Evolutionary conservation across 208 protist genomes (phyloP), one percentile per base, ranked within the genome.

Genomic region (Herpetomonas tarakana): DNA sequence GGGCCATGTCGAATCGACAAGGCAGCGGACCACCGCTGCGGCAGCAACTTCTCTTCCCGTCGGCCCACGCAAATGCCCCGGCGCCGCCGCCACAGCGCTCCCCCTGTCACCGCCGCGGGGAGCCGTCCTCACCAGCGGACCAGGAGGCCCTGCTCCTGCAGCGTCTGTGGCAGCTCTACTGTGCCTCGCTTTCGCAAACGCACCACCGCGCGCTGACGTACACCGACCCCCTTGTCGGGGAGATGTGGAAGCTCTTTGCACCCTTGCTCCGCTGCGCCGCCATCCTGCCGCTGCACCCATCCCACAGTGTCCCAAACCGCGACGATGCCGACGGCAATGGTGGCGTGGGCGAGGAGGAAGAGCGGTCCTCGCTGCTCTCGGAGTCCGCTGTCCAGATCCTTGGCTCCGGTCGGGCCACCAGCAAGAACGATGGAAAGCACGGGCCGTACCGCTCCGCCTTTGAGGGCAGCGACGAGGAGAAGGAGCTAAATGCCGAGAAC

Each of bases 211-310:
- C 61, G 25, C 52, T 66, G 59, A 64, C 27, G 11, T 86, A 86
- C 74, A 82, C 64, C 4, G 86, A 93, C 27, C 52, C 68, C 18
- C 66, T 86, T 31, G 82, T 93, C 18, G 60, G 74, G 39, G 70
- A 83, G 50, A 78, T 93, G 75, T 93, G 86, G 83, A 65, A 69
- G 19, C 52, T 89, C 25, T 93, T 90, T 63, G 72, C 69, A 7
- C 71, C 81, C 1, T 59, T 90, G 41, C 63, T 89, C 28, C 49
- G 56, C 12, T 25, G 60, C 7, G 49, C 81, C 26, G 61, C 69
- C 21, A 39, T 88, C 27, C 55, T 78, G 52, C 68, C 80, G 2
- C 59, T 83, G 27, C 14, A 65, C 2, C 22, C 52, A 22, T 24
- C 4, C 52, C 19, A 49, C 45, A 6, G 51, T 30, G 26, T 14